A percentile compares a stretch with the other conserved stretches of the same genome.
These are phyloP conservation scores for Tolypocladium sp. DNA, from an alignment of 2,329 filamentous ascomycete species.

Conservation along the genomic window DNA sequence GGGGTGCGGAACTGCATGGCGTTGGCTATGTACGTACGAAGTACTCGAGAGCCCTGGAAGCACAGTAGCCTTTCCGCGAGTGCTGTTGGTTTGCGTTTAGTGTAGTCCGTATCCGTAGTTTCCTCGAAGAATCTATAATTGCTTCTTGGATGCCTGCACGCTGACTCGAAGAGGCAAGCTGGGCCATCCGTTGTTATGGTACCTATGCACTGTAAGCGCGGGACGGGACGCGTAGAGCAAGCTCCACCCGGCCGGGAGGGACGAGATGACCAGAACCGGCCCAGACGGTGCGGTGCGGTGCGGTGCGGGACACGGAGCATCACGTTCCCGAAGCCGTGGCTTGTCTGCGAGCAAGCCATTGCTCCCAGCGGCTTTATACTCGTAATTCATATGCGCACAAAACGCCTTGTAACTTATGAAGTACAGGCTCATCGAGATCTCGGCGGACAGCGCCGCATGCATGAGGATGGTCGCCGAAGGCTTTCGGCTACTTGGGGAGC, in stretches of 20 bases:
- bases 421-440: not conserved
- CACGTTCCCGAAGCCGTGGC: not conserved
- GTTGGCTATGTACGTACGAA: not conserved
- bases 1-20: not conserved
- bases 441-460: not conserved
- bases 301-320: not conserved
- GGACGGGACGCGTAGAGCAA: not conserved
- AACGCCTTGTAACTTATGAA: not conserved
- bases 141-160: conserved; percentile 11
- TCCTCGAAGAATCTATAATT: conserved; percentile 20
- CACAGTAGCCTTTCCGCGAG: not conserved
- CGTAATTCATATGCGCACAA: not conserved
- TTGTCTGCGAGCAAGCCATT: not conserved
- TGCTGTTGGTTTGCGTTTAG: conserved; percentile 6
- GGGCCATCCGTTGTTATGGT: not conserved
- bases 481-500: not conserved
- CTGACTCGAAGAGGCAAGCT: not conserved
- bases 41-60: not conserved
- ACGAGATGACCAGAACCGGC: not conserved
- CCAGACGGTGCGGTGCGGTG: not conserved
- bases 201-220: not conserved
- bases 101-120: conserved; percentile 10
- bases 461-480: not conserved
- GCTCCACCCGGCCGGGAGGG: not conserved
- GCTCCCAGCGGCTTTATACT: not conserved